These are phyloP conservation scores for Carex parvula DNA, from an alignment of 176 grass and related monocot genomes.

Conservation along the genomic window DNA sequence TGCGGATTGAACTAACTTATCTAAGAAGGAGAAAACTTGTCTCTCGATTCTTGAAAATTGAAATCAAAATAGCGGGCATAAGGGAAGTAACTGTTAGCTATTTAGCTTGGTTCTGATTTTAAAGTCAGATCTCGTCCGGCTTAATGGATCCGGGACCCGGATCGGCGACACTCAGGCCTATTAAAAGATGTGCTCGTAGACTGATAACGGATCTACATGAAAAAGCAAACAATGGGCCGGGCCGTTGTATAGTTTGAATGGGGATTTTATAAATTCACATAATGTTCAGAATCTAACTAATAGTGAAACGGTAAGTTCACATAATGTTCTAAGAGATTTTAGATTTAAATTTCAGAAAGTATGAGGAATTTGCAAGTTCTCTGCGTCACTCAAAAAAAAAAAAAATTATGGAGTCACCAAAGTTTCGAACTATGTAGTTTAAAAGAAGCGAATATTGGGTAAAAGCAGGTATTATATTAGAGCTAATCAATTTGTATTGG, in stretches of 20 bases:
- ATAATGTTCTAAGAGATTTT: too few relatives aligned
- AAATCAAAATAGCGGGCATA: constrained; percentile 1
- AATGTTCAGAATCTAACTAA: too few relatives aligned
- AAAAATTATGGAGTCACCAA: not conserved
- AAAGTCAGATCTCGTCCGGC: not conserved
- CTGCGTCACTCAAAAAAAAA: too few relatives aligned
- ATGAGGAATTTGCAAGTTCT: too few relatives aligned
- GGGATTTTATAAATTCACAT: too few relatives aligned
- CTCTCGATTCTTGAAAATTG: not conserved
- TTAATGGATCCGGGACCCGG: not conserved
- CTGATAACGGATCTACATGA: not conserved
- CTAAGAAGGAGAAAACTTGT: not conserved
- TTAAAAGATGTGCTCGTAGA: not conserved
- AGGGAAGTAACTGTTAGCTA: not conserved
- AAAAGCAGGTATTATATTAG: not conserved
- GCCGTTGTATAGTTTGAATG: too few relatives aligned
- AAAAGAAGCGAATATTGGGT: not conserved
- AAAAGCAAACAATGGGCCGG: not conserved
- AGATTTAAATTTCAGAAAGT: too few relatives aligned
- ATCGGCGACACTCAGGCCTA: not conserved
- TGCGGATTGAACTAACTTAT: not conserved
- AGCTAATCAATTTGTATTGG: not conserved
- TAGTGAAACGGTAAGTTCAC: too few relatives aligned
- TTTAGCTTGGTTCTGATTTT: not conserved
- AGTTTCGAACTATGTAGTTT: not conserved